phyloP scores from a whole-genome alignment of 1,139 yeast genomes.

The Zygoascus sp. region DNA sequence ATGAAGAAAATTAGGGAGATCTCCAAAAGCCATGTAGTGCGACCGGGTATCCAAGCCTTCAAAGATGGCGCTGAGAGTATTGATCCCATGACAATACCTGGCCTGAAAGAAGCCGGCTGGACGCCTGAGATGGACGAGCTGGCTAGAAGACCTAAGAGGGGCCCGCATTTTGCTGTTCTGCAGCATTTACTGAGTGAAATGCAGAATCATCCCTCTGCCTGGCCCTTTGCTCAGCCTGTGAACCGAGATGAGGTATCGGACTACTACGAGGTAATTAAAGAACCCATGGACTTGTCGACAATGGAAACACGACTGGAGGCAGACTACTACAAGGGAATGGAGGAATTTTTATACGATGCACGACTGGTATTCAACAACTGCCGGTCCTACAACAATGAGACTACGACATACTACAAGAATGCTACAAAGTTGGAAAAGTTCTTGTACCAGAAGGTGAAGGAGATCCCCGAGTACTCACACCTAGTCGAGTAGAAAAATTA shows the following conservation, averaged over 20 bases:
- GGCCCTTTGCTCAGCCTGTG: slow-evolving; percentile 97
- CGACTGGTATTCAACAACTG: slow-evolving; percentile 85
- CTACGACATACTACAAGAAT: slow-evolving; percentile 41
- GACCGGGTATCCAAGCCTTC: slow-evolving; percentile 78
- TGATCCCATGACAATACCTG: slow-evolving; percentile 80
- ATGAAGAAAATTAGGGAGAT: slow-evolving; percentile 76
- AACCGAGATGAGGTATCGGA: slow-evolving; percentile 93
- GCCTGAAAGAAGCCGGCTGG: slow-evolving; percentile 93
- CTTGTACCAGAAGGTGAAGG: slow-evolving; percentile 73
- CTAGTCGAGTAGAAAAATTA: slow-evolving; percentile 39
- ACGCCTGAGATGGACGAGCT: slow-evolving; percentile 96
- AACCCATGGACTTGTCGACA: slow-evolving; percentile 97
- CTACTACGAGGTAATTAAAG: slow-evolving; percentile 91
- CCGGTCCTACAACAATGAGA: slow-evolving; percentile 33
- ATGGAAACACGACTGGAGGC: slow-evolving; percentile 93
- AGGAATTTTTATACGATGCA: slow-evolving; percentile 86
- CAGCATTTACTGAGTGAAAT: slow-evolving; percentile 80
- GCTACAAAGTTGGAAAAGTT: slow-evolving; percentile 91
- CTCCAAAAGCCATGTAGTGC: slow-evolving; percentile 72
- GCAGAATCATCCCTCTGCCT: slow-evolving; percentile 94
- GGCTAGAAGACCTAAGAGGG: slow-evolving; percentile 91
- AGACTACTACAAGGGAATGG: slow-evolving; percentile 86
- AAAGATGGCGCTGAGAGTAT: slow-evolving; percentile 37
- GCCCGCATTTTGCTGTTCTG: slow-evolving; percentile 94
- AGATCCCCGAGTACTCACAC: slow-evolving; percentile 67